Evolutionary conservation across 352 stramenopile genomes (phyloP), one percentile per base, ranked within the genome.

Genomic region (Phytophthora constricta): DNA sequence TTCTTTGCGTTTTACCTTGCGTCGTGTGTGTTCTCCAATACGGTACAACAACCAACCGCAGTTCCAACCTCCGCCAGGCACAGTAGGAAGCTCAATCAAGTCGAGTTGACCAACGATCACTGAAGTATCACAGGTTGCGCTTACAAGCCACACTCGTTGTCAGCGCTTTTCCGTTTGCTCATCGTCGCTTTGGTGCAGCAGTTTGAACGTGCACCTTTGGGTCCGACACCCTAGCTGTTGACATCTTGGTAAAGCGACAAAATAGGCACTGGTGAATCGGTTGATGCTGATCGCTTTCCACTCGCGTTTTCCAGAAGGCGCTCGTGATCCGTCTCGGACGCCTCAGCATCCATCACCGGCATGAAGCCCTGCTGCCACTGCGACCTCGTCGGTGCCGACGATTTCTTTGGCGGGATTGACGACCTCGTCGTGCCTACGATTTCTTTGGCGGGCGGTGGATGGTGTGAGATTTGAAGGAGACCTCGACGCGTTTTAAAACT

Each of bases 281-380:
- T n/a, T n/a, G n/a, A n/a, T n/a, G n/a, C n/a, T n/a, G n/a, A n/a
- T n/a, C n/a, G n/a, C n/a, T n/a, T n/a, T n/a, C 8, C 19, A 42
- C 19, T 20, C 11, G 5, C 61, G 22, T n/a, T n/a, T 55, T 49
- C 17, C 27, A 25, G 47, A 7, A n/a, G 48, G 9, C 19, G 9
- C 27, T 26, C 26, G 14, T 26, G 48, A 19, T 37, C 25, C 28
- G 19, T 48, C 13, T 23, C 48, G 19, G 51, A 23, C n/a, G 76
- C 72, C 42, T 86, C 77, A 10, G 80, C 76, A 55, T 87, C 76
- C 27, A 89, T 84, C n/a, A 76, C 80, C 13, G 79, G 68, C 43
- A 86, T 58, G 49, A 90, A 90, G 25, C 66, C 73, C 64, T 77
- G 58, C 54, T 90, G 82, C n/a, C 78, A 62, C 45, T 57, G n/a